These are phyloP conservation scores for Rutstroemia sp. DNA, from an alignment of 2,329 filamentous ascomycete species.

Conservation along the genomic window DNA sequence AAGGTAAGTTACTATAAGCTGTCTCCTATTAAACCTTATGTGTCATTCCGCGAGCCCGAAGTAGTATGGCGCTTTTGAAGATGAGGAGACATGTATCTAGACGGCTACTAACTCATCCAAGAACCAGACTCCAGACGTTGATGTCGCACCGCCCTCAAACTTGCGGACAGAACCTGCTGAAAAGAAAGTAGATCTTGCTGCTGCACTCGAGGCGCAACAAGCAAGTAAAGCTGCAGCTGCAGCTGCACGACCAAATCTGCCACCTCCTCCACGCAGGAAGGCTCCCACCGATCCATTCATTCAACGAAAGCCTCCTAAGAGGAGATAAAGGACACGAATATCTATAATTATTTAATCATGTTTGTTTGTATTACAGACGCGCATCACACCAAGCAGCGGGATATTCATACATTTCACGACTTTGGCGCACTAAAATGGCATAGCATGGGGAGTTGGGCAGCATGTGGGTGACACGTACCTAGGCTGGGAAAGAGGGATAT, in stretches of 20 bases:
- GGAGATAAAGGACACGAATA: neutral
- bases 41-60: neutral
- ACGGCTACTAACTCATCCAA: neutral
- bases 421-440: too few relatives aligned
- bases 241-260: conserved; percentile 5
- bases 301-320: conserved; percentile 12
- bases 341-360: neutral
- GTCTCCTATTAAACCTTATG: neutral
- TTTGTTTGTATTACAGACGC: too few relatives aligned
- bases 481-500: too few relatives aligned
- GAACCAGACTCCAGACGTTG: neutral
- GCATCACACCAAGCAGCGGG: too few relatives aligned
- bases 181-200: conserved; percentile 4
- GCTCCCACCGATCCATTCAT: conserved; percentile 17
- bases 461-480: too few relatives aligned
- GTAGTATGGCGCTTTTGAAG: too few relatives aligned
- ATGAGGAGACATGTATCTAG: too few relatives aligned
- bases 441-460: too few relatives aligned
- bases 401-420: too few relatives aligned
- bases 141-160: neutral
- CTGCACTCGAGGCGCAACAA: conserved; percentile 9
- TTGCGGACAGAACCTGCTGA: neutral
- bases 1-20: neutral
- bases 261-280: conserved; percentile 14
- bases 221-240: conserved; percentile 6